Evolutionary conservation across 352 stramenopile genomes (phyloP).

Genomic region (Globisporangium perplexum): DNA sequence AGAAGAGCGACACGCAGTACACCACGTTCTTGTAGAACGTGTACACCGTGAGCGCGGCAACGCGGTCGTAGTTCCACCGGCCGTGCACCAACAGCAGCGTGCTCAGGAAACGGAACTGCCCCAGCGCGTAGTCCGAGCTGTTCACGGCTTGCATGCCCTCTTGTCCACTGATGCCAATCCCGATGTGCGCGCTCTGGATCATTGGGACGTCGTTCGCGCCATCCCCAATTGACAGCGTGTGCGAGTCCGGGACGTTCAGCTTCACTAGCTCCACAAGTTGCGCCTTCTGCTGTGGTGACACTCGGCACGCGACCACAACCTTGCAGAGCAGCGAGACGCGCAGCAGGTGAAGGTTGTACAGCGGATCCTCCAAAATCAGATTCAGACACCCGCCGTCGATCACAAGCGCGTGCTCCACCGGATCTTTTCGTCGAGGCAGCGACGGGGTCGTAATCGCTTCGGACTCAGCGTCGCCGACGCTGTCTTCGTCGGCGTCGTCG

Average conservation of each 20-base stretch:
- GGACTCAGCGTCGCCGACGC: neutral
- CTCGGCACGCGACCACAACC: conserved; percentile 96
- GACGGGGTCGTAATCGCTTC: conserved; percentile 16
- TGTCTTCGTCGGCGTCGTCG: conserved; percentile 8
- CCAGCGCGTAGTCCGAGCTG: conserved; percentile 79
- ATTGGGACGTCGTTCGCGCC: conserved; percentile 90
- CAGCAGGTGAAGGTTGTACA: conserved; percentile 79
- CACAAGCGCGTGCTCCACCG: conserved; percentile 83
- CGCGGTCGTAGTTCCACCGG: conserved; percentile 83
- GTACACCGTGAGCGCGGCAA: conserved; percentile 87
- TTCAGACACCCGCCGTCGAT: conserved; percentile 94
- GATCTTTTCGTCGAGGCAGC: conserved; percentile 19
- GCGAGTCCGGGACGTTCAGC: conserved; percentile 70
- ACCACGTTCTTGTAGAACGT: conserved; percentile 92
- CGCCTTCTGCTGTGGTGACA: conserved; percentile 98
- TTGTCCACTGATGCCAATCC: conserved; percentile 94
- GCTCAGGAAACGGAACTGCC: conserved; percentile 77
- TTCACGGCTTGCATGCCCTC: conserved; percentile 97
- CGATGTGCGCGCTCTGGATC: conserved; percentile 89
- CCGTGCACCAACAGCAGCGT: conserved; percentile 76
- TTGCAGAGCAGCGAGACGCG: conserved; percentile 88
- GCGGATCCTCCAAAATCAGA: conserved; percentile 59
- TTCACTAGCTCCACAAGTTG: conserved; percentile 96
- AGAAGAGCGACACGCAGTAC: conserved; percentile 90
- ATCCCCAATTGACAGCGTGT: conserved; percentile 89